Evolutionary conservation across 1,284 basidiomycete genomes (phyloP), one percentile per base, ranked within the genome.

Genomic region (Pseudozyma flocculosa): DNA sequence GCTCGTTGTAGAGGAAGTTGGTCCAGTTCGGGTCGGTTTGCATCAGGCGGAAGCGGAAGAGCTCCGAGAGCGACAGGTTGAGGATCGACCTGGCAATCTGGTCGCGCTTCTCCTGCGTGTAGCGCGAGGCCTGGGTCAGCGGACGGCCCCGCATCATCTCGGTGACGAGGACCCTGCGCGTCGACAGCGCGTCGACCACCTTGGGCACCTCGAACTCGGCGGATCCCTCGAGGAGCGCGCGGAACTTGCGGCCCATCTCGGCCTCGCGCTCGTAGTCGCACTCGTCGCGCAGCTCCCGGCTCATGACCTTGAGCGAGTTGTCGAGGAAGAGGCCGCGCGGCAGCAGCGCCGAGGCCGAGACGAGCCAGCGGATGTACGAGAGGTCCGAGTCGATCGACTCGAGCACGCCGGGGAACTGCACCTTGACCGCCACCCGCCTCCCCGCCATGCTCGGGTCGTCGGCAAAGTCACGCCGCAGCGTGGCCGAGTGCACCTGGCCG

Each of bases 21-120:
- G 89, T 90, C 89, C 90, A 97, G 76, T 99, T 98, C 1, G 95
- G 94, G 78, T 98, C 94, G 0, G 94, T 98, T 79, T 98, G 95
- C 95, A 98, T 97, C 42, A 89, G 81, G 22, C 89, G 83, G 81
- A 93, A 95, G 54, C 87, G 82, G 79, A 97, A 95, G 14, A 97
- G 84, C 77, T 98, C 94, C 52, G 84, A 85, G 38, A 98, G 81
- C 72, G 92, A 95, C 3, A 98, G 83, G 45, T 90, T 87, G 45
- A 97, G 83, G 47, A 96, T 85, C 45, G 86, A 83, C 2, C 83
- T 81, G 2, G 92, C 90, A 71, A 98, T 94, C 89, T 94, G 72
- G 72, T 96, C 84, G 50, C 89, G 82, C 53, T 87, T 85, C n/a
- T 80, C 78, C 73, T 90, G 87, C 75, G 54, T 85, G 82, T 75